Evolutionary conservation across 2,329 filamentous ascomycete genomes (phyloP), one percentile per base, ranked within the genome.

Genomic region (Zymoseptoria pseudotritici): DNA sequence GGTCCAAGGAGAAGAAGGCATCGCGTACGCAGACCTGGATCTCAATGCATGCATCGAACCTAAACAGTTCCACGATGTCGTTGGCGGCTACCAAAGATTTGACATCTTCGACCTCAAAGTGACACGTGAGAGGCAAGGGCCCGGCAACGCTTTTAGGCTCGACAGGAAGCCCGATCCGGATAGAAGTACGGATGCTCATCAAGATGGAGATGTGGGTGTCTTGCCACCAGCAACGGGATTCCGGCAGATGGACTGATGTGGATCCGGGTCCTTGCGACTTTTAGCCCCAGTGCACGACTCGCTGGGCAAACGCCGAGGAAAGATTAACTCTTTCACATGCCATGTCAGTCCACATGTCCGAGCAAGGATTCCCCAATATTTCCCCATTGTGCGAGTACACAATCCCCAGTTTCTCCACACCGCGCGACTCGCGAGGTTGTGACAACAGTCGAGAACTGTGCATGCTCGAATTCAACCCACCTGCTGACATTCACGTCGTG

Each of bases 41-140:
- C 60, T 83, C 4, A 72, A 74, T 0, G 73, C 77, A 3, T 82
- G 79, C 49, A 70, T 84, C 0, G 82, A 84, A 63, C 78, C 78
- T 0, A 84, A 84, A 63, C 82, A 83, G 66, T 83, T 80, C 61
- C 82, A 83, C 60, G 82, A 84, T 68, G 75, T 82, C 2, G 79
- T 80, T 1, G 82, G 81, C 0, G 80, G 80, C 0, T 83, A 84
- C 69, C 82, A 84, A 67, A 70, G 82, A 2, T 67, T 80, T 2
- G 81, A 84, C 66, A 72, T 84, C 1, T 84, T 84, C 63, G 73
- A 81, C 29, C 56, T 83, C 8, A 78, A 75, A 31, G 78, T 84
- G 0, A 72, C 81, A 61, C 70, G 79, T 1, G 72, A 66, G 13
- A 72, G 78, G 13, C n/a, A 58, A 31, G 63, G 60, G 20, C 62